phyloP scores from a whole-genome alignment of 2,329 filamentous ascomycete genomes.

The Metarhizium brunneum region DNA sequence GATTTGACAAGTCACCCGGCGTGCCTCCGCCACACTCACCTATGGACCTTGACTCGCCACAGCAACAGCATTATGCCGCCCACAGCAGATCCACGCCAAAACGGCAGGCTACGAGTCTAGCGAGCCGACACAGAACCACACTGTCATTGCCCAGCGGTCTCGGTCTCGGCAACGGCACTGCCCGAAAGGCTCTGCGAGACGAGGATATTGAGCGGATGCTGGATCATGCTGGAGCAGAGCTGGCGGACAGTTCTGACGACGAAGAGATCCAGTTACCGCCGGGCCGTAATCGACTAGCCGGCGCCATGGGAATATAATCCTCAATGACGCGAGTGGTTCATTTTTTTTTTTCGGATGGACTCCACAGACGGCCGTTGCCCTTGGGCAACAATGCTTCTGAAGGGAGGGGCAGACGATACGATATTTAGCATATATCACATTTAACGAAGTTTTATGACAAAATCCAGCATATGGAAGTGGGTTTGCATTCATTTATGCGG shows the following conservation, averaged over 20 bases:
- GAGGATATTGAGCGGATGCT: conserved; percentile 52
- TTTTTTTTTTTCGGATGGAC: not conserved
- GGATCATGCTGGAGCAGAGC: conserved; percentile 39
- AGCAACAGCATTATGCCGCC: conserved; percentile 14
- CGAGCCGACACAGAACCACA: conserved; percentile 25
- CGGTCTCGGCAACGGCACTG: conserved; percentile 27
- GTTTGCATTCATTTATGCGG: not conserved
- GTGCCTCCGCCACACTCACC: conserved; percentile 28
- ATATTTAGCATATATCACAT: not conserved
- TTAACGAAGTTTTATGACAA: not conserved
- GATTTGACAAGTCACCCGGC: conserved; percentile 37
- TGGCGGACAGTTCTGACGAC: conserved; percentile 46
- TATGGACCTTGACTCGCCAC: conserved; percentile 37
- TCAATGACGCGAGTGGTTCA: not conserved
- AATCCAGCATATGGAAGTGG: not conserved
- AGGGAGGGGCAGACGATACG: not conserved
- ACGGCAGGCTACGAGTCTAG: conserved; percentile 31
- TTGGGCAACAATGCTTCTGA: not conserved
- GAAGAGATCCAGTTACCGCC: conserved; percentile 44
- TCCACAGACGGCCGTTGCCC: not conserved
- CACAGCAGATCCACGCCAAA: conserved; percentile 30
- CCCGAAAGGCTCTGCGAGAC: conserved; percentile 33
- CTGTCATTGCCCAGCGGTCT: conserved; percentile 43
- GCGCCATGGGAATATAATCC: conserved; percentile 18
- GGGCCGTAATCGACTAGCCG: conserved; percentile 18